Percentiles rank a stretch among this genome's conserved stretches.
Evolutionary conservation across 441 rosid genomes (phyloP).

Genomic region (Populus hybrid): DNA sequence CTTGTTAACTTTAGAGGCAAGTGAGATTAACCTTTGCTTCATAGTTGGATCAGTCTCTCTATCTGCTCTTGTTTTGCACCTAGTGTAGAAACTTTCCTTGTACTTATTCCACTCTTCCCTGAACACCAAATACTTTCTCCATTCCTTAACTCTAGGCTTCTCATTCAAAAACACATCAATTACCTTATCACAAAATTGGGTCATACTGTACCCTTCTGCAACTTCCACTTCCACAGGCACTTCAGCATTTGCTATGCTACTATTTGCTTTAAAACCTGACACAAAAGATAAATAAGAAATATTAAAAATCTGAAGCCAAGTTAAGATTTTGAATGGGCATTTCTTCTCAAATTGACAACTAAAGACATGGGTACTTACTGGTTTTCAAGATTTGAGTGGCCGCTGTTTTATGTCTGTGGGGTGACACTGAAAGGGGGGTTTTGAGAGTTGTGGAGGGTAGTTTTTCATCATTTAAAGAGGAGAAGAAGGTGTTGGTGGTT

Average conservation of each 20-base stretch:
- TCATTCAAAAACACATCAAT: constrained; percentile 73
- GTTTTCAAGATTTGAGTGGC: constrained; percentile 17
- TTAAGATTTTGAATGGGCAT: neutral
- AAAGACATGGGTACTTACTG: constrained; percentile 27
- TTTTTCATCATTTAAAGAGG: constrained; percentile 30
- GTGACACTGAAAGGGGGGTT: constrained; percentile 12
- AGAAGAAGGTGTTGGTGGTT: constrained; percentile 19
- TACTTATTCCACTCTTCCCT: constrained; percentile 89
- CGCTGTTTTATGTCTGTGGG: constrained; percentile 20
- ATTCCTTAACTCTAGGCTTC: constrained; percentile 71
- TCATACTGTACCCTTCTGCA: constrained; percentile 62
- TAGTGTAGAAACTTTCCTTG: constrained; percentile 57
- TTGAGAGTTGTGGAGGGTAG: constrained; percentile 15
- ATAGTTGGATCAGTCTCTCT: constrained; percentile 47
- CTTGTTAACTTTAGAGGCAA: constrained; percentile 70
- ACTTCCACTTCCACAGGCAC: constrained; percentile 58
- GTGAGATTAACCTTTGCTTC: constrained; percentile 52
- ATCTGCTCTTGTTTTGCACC: constrained; percentile 57
- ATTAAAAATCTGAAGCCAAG: neutral
- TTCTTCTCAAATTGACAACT: neutral
- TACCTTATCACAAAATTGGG: constrained; percentile 74
- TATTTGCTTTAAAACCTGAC: constrained; percentile 45
- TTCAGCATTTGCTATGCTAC: constrained; percentile 23
- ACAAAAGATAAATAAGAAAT: constrained; percentile 4
- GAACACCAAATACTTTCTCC: constrained; percentile 74